These are phyloP conservation scores for Apiotrichum mycotoxinovorans DNA, from an alignment of 1,284 basidiomycete genomes.

Conservation along the genomic window DNA sequence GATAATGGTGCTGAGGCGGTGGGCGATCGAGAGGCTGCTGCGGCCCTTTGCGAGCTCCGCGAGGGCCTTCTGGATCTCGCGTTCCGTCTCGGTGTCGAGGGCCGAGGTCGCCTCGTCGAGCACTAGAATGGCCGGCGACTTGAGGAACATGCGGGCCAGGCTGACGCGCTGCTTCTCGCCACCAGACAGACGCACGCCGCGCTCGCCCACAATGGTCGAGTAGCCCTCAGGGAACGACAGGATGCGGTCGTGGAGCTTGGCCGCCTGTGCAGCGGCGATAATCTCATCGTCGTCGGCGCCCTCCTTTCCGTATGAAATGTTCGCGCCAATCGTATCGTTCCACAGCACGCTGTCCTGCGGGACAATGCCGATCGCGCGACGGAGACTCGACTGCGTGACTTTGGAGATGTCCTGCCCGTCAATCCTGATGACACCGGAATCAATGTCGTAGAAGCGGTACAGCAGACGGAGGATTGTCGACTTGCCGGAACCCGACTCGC, in stretches of 20 bases:
- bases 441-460: conserved; percentile 89
- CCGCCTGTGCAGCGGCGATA: conserved; percentile 72
- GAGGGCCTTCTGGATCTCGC: conserved; percentile 45
- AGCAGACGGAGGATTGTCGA: conserved; percentile 90
- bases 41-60: conserved; percentile 65
- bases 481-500: conserved; percentile 94
- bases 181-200: conserved; percentile 97
- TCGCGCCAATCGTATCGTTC: conserved; percentile 91
- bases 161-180: conserved; percentile 90
- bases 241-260: conserved; percentile 81
- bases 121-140: conserved; percentile 86
- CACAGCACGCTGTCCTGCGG: conserved; percentile 97
- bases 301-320: conserved; percentile 85
- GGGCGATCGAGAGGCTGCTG: conserved; percentile 94
- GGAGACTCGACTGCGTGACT: conserved; percentile 69
- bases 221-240: conserved; percentile 74
- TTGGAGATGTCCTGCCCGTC: conserved; percentile 76
- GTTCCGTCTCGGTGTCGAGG: conserved; percentile 86
- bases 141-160: conserved; percentile 85
- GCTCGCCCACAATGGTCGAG: conserved; percentile 85
- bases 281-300: conserved; percentile 88
- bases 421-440: conserved; percentile 69
- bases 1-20: conserved; percentile 51
- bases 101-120: conserved; percentile 99
- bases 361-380: conserved; percentile 85